Evolutionary conservation across 1,284 basidiomycete genomes (phyloP).

Genomic region (Irpex sp.): DNA sequence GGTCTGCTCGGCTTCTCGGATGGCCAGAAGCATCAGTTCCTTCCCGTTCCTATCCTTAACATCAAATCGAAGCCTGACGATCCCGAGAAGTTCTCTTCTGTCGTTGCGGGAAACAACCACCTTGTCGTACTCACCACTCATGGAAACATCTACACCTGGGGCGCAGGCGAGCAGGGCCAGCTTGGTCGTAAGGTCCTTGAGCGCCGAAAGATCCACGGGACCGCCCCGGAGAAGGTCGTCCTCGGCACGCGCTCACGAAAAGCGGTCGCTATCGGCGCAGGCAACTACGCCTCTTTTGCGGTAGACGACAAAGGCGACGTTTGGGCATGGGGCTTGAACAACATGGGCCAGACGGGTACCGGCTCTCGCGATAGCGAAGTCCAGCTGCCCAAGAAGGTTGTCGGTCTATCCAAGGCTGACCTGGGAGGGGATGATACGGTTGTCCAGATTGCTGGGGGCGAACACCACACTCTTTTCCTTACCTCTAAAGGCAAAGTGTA

Average conservation of each 20-base stretch:
- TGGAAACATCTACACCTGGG: conserved; percentile 84
- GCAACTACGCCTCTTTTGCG: conserved; percentile 85
- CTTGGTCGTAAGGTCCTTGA: conserved; percentile 84
- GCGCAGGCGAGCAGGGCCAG: conserved; percentile 83
- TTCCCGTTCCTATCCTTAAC: conserved; percentile 67
- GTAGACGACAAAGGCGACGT: conserved; percentile 78
- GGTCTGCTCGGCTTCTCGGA: conserved; percentile 83
- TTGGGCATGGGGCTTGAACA: conserved; percentile 91
- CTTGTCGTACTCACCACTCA: conserved; percentile 82
- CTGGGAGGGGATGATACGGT: conserved; percentile 63
- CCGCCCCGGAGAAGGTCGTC: conserved; percentile 77
- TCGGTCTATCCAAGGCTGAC: conserved; percentile 58
- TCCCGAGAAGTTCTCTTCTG: conserved; percentile 25
- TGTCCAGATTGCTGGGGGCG: conserved; percentile 72
- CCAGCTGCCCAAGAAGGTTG: conserved; percentile 63
- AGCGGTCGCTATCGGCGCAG: conserved; percentile 76
- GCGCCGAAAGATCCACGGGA: conserved; percentile 82
- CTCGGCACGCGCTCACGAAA: conserved; percentile 64
- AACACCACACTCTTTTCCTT: conserved; percentile 86
- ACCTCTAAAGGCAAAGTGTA: conserved; percentile 81
- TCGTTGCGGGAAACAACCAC: conserved; percentile 84
- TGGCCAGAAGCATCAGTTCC: conserved; percentile 57
- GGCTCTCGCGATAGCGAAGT: conserved; percentile 53
- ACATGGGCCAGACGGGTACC: conserved; percentile 63
- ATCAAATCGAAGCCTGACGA: conserved; percentile 27